Conservation (phyloP, 257 asterid species). For the Nicotiana undulata region DNA sequence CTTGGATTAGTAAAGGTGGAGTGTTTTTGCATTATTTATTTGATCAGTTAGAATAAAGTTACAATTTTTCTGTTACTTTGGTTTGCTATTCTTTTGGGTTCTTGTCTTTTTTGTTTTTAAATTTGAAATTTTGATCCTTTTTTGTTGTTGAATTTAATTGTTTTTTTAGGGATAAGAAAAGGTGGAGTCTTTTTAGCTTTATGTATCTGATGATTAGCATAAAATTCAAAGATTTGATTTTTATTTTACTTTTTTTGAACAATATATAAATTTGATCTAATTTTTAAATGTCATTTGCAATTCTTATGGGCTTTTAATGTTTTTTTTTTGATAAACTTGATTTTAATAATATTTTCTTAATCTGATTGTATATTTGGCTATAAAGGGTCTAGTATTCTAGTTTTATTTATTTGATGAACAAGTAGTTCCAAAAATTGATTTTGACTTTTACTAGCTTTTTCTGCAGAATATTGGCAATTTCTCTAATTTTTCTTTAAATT, state of each 20-base stretch:
- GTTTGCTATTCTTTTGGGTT: neutral
- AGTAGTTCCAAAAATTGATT: neutral
- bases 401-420: neutral
- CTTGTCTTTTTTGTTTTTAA: neutral
- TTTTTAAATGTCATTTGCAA: neutral
- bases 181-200: neutral
- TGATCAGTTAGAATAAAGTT: conserved; percentile 32
- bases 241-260: neutral
- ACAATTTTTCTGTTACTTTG: neutral
- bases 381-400: neutral
- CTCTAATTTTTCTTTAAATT: no score
- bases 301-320: neutral
- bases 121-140: no score
- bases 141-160: no score
- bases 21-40: conserved; percentile 6
- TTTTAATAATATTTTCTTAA: neutral
- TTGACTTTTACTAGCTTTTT: neutral
- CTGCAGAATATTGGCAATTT: neutral
- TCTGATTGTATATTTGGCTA: neutral
- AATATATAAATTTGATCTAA: neutral
- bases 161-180: no score
- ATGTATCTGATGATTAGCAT: conserved; percentile 41
- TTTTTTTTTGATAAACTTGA: neutral
- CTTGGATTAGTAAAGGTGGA: no score
- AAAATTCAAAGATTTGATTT: neutral